phyloP scores from a whole-genome alignment of 2,329 filamentous ascomycete species.

The Phaeosphaeriaceae sp. region DNA sequence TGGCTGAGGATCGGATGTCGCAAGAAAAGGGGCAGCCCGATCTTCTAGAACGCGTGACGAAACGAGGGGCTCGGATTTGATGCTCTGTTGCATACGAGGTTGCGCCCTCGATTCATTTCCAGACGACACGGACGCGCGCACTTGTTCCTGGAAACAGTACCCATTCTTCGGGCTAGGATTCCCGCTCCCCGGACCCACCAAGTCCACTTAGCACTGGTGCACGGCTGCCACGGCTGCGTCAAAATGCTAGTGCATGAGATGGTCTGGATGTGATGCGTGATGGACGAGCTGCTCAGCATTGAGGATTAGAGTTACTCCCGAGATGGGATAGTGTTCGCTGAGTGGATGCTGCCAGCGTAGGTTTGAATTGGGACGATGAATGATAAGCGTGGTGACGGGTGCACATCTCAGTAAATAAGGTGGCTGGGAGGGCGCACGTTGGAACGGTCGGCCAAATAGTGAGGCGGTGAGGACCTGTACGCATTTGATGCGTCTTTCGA shows the following conservation, averaged over 20 bases:
- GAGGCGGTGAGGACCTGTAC: slow-evolving; percentile 34
- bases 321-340: background rate
- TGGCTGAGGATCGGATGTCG: background rate
- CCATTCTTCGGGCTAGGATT: slow-evolving; percentile 40
- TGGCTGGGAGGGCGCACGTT: background rate
- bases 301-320: background rate
- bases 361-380: background rate
- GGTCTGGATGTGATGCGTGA: background rate
- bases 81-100: slow-evolving; percentile 15
- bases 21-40: background rate
- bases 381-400: background rate
- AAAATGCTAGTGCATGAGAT: background rate
- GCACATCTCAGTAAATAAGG: background rate
- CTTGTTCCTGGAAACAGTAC: slow-evolving; percentile 45
- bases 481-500: slow-evolving; percentile 29
- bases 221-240: slow-evolving; percentile 2
- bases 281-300: background rate
- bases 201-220: background rate
- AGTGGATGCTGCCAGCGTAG: background rate
- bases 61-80: background rate
- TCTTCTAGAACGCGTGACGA: background rate
- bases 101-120: slow-evolving; percentile 35
- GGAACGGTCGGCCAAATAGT: slow-evolving; percentile 16
- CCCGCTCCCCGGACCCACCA: slow-evolving; percentile 47
- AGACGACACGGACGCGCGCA: slow-evolving; percentile 21